Base-by-base conservation (phyloP, 768 basidiomycete species). In the Chalciporus chontae region DNA sequence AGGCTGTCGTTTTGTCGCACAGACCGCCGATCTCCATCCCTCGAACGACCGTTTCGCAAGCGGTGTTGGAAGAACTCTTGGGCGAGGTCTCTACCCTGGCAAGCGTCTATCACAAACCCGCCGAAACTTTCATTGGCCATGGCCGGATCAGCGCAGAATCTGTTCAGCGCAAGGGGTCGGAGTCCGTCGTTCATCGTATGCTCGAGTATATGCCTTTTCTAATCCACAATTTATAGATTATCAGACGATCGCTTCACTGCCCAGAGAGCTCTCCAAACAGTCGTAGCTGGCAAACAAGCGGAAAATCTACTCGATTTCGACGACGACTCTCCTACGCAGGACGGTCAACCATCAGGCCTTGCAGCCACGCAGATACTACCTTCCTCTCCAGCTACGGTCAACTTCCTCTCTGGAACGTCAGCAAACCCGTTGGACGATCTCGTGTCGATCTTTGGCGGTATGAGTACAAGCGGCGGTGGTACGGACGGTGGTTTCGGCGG, bases 51-150 rank as follows among this genome's bases (percentile, higher is more conserved):
- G 92, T 99, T 1, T 76, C 94, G 0, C 80, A 91, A 1, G 90
- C 81, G 0, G 71, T 97, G 15, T 71, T 98, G 27, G 94, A 98
- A 61, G 96, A 98, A 63, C 79, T 99, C 3, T 69, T 98, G 0
- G 83, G 86, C 26, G 96, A 98, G 65, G 80, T 98, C 18, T 92
- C 91, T 2, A 84, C 79, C 39, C 72, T 98, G 17, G 91, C 93
- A 5, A 95, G 93, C 63, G 93, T 95, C 2, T 99, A 99, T 65
- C 96, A 99, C 72, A 97, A 96, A 68, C 96, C 96, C 0, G 85
- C 84, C 31, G 90, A 93, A 65, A 97, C 96, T 0, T 99, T 99
- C 61, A 82, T 99, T 48, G 96, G 95, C 0, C 83, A 84, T 56
- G 95, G 96, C 8, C 78, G 94, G 42, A 76, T 97, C 49, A 87